Percentiles rank a stretch among this genome's conserved stretches.
phyloP scores from a whole-genome alignment of 2,329 filamentous ascomycete species.

The Blastomyces gilchristii region DNA sequence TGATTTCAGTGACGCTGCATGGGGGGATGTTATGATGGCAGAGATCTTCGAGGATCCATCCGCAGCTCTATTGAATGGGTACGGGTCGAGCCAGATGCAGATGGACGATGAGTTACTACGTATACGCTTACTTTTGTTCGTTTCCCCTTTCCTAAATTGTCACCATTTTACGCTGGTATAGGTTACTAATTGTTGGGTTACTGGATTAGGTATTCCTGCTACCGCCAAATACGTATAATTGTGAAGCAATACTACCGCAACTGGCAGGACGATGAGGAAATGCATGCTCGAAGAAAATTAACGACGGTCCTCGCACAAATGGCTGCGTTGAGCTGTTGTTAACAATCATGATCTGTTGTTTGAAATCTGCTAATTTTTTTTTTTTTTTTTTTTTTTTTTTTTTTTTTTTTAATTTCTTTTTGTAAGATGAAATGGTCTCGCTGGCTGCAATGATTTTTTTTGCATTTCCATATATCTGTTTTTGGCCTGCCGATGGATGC shows the following conservation, averaged over 20 bases:
- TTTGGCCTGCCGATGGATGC: neutral
- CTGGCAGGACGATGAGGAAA: slow-evolving; percentile 27
- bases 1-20: slow-evolving; percentile 45
- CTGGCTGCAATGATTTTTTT: slow-evolving; percentile 1
- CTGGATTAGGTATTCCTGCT: slow-evolving; percentile 29
- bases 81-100: slow-evolving; percentile 19
- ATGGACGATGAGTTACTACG: slow-evolving; percentile 20
- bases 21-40: slow-evolving; percentile 48
- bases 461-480: neutral
- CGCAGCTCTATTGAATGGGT: slow-evolving; percentile 29
- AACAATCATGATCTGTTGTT: slow-evolving; percentile 8
- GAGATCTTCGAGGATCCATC: slow-evolving; percentile 38
- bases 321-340: slow-evolving; percentile 16
- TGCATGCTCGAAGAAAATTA: slow-evolving; percentile 28
- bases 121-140: slow-evolving; percentile 29
- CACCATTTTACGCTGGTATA: neutral
- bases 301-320: slow-evolving; percentile 26
- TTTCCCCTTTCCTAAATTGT: slow-evolving; percentile 7
- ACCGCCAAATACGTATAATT: slow-evolving; percentile 29
- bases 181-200: slow-evolving; percentile 5
- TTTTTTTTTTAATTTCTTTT: neutral
- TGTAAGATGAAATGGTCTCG: slow-evolving; percentile 1
- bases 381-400: neutral
- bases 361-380: neutral
- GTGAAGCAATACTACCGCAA: slow-evolving; percentile 33